Evolutionary conservation across 306 rosid species (phyloP).

Genomic region (Fragaria nilgerrensis): DNA sequence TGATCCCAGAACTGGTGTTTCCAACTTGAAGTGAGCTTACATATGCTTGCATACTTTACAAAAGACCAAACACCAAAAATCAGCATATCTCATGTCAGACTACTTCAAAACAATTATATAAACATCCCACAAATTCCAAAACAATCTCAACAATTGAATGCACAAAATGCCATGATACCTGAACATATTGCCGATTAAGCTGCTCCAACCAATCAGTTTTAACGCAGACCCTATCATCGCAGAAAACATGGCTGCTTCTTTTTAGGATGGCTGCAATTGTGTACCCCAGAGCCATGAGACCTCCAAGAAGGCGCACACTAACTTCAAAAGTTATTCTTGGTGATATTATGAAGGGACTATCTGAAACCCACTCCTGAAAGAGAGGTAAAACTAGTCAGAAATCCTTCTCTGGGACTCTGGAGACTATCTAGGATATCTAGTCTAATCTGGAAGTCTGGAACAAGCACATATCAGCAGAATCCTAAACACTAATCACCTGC

Average conservation of each 20-base stretch:
- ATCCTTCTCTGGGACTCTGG: background rate
- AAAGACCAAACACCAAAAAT: background rate
- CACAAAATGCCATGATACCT: slow-evolving; percentile 48
- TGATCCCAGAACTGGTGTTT: background rate
- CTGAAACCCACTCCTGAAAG: slow-evolving; percentile 96
- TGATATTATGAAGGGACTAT: slow-evolving; percentile 93
- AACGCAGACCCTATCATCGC: slow-evolving; percentile 68
- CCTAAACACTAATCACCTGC: slow-evolving; percentile 8
- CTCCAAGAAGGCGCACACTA: slow-evolving; percentile 98
- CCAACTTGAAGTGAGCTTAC: background rate
- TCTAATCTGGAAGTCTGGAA: slow-evolving; percentile 1
- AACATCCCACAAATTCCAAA: background rate
- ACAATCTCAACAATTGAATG: background rate
- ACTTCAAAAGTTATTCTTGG: slow-evolving; percentile 98
- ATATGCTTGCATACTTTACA: background rate
- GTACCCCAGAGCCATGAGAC: slow-evolving; percentile 98
- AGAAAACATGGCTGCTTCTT: slow-evolving; percentile 85
- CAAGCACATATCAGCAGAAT: slow-evolving; percentile 7
- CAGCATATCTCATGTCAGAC: background rate
- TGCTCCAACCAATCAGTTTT: slow-evolving; percentile 98
- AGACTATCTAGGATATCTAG: background rate
- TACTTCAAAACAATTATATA: background rate
- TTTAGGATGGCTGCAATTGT: slow-evolving; percentile 92
- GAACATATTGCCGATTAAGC: slow-evolving; percentile 85
- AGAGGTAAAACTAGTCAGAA: slow-evolving; percentile 8